Conservation (phyloP, 2,329 filamentous ascomycete species). For the Monosporascus sp. region DNA sequence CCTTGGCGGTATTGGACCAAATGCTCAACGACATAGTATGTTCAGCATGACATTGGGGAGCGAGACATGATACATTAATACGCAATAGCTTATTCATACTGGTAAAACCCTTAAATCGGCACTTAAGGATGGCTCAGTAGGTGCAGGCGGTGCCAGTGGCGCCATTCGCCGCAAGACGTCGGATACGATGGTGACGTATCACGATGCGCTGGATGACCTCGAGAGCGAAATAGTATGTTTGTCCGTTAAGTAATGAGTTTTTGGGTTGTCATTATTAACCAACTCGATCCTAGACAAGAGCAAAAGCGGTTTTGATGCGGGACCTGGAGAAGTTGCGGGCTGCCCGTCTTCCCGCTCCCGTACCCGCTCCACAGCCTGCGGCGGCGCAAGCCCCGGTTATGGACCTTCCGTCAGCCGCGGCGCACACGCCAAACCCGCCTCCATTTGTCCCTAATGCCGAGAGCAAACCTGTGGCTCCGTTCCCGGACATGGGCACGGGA, state of each 20-base stretch:
- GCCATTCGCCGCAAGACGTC: constrained; percentile 36
- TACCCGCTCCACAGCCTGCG: constrained; percentile 11
- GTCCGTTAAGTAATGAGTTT: neutral
- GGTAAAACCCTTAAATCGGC: constrained; percentile 50
- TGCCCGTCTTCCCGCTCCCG: constrained; percentile 19
- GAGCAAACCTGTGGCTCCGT: constrained; percentile 43
- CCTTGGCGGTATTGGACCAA: constrained; percentile 43
- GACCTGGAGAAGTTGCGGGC: constrained; percentile 42
- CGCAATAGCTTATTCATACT: constrained; percentile 48
- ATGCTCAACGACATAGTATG: constrained; percentile 52
- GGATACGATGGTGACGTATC: constrained; percentile 43
- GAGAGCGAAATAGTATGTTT: constrained; percentile 51
- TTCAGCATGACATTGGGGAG: constrained; percentile 4
- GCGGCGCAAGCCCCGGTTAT: constrained; percentile 25
- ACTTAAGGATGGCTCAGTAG: constrained; percentile 38
- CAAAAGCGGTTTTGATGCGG: constrained; percentile 50
- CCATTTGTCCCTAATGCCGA: constrained; percentile 29
- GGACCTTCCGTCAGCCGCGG: constrained; percentile 29
- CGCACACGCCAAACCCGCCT: constrained; percentile 21
- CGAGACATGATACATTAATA: constrained; percentile 7
- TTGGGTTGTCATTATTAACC: constrained; percentile 5
- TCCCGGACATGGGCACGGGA: constrained; percentile 52
- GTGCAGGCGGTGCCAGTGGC: constrained; percentile 25
- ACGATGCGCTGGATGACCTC: constrained; percentile 49
- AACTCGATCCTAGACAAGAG: constrained; percentile 31